Conservation (phyloP, 2,329 filamentous ascomycete genomes). For the Fusarium sp. region DNA sequence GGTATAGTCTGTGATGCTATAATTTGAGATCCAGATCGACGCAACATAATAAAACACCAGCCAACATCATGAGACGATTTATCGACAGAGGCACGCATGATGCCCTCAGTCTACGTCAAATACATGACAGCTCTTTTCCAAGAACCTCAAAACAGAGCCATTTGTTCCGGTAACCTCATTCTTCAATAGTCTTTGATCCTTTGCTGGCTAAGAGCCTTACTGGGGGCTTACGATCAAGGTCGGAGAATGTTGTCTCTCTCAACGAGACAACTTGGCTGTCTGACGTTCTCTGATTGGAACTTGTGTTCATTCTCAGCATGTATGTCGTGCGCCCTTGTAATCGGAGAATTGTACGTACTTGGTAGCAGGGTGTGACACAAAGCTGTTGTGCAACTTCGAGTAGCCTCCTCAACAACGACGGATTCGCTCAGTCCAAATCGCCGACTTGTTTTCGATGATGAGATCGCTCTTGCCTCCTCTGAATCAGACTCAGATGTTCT, state of each 20-base stretch:
- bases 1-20: slow-evolving; percentile 14
- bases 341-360: slow-evolving; percentile 38
- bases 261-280: slow-evolving; percentile 14
- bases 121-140: not conserved
- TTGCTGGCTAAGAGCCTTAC: slow-evolving; percentile 1
- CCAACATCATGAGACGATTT: not conserved
- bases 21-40: slow-evolving; percentile 14
- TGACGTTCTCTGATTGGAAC: slow-evolving; percentile 26
- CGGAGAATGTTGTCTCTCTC: slow-evolving; percentile 13
- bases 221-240: not conserved
- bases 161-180: not conserved
- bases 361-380: slow-evolving; percentile 27
- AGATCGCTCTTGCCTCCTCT: not conserved
- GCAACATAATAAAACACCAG: not conserved
- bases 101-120: not conserved
- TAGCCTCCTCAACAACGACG: slow-evolving; percentile 10
- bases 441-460: slow-evolving; percentile 14
- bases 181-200: not conserved
- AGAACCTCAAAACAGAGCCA: not conserved
- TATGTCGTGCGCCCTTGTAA: not conserved
- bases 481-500: not conserved
- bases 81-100: not conserved
- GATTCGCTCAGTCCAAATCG: not conserved
- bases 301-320: slow-evolving; percentile 10
- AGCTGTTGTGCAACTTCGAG: slow-evolving; percentile 9